Percentiles rank a stretch among this genome's conserved stretches.
phyloP scores from a whole-genome alignment of 305 asterid genomes.

The Stenogyne calaminthoides region DNA sequence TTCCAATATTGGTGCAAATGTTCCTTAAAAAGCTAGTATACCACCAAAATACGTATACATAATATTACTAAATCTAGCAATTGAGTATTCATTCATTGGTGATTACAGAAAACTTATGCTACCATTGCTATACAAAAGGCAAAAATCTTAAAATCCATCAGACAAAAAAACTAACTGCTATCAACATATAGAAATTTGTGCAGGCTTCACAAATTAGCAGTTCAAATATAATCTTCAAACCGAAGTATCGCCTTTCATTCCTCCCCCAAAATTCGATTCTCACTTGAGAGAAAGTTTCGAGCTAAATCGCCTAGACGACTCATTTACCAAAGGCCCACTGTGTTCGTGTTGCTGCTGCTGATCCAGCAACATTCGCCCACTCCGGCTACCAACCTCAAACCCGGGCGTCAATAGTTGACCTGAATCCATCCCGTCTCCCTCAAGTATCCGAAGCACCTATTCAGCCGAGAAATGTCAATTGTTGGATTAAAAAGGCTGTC shows the following conservation, averaged over 20 bases:
- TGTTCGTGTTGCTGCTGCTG: conserved; percentile 44
- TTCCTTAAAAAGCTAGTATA: not conserved
- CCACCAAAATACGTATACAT: conserved; percentile 23
- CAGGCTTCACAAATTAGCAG: conserved; percentile 17
- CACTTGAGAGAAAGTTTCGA: conserved; percentile 51
- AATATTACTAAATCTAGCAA: conserved; percentile 25
- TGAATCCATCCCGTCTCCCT: conserved; percentile 80
- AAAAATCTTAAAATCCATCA: conserved; percentile 34
- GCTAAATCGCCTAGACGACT: conserved; percentile 51
- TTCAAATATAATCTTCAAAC: conserved; percentile 32
- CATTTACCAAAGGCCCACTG: conserved; percentile 40
- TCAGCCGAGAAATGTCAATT: not conserved
- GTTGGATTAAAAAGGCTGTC: not conserved
- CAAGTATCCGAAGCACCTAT: conserved; percentile 89
- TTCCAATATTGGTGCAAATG: not conserved
- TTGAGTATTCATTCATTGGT: conserved; percentile 28
- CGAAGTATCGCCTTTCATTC: conserved; percentile 31
- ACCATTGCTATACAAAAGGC: conserved; percentile 55
- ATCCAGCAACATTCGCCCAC: conserved; percentile 65
- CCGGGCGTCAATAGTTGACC: conserved; percentile 57
- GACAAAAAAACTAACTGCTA: conserved; percentile 33
- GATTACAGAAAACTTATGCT: conserved; percentile 34
- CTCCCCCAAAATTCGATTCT: conserved; percentile 38
- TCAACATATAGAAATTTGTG: conserved; percentile 4
- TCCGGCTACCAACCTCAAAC: conserved; percentile 68